These are phyloP conservation scores for Lasiosphaeria miniovina DNA, from an alignment of 495 filamentous ascomycete genomes.

Conservation along the genomic window DNA sequence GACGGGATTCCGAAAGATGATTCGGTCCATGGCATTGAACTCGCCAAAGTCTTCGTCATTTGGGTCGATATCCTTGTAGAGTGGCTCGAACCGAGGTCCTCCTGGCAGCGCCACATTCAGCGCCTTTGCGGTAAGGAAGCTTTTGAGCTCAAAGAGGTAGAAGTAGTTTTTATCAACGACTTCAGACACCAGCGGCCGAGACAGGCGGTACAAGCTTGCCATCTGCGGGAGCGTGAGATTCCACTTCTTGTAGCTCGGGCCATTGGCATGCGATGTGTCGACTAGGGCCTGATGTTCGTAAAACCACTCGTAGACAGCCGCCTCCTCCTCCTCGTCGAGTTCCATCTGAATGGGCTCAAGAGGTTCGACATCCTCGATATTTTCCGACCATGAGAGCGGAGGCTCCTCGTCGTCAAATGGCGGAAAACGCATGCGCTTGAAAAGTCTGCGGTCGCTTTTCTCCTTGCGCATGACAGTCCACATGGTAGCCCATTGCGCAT, in stretches of 20 bases:
- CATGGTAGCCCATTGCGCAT: constrained; percentile 99
- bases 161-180: constrained; percentile 95
- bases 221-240: constrained; percentile 93
- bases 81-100: constrained; percentile 92
- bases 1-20: constrained; percentile 96
- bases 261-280: constrained; percentile 92
- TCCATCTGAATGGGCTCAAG: constrained; percentile 99
- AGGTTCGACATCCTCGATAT: constrained; percentile 97
- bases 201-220: constrained; percentile 90
- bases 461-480: constrained; percentile 98
- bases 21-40: constrained; percentile 99
- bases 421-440: constrained; percentile 98
- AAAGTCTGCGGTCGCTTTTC: constrained; percentile 92
- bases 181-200: constrained; percentile 86
- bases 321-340: constrained; percentile 93
- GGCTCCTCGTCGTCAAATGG: constrained; percentile 99
- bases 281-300: constrained; percentile 92
- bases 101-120: constrained; percentile 96
- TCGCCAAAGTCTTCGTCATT: constrained; percentile 99
- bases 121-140: constrained; percentile 94
- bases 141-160: constrained; percentile 95
- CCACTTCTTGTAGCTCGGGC: constrained; percentile 95
- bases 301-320: constrained; percentile 90
- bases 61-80: constrained; percentile 98
- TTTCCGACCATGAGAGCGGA: constrained; percentile 95